Evolutionary conservation across 148 eudicot species (phyloP).

Genomic region (Dianthus caryophyllus): DNA sequence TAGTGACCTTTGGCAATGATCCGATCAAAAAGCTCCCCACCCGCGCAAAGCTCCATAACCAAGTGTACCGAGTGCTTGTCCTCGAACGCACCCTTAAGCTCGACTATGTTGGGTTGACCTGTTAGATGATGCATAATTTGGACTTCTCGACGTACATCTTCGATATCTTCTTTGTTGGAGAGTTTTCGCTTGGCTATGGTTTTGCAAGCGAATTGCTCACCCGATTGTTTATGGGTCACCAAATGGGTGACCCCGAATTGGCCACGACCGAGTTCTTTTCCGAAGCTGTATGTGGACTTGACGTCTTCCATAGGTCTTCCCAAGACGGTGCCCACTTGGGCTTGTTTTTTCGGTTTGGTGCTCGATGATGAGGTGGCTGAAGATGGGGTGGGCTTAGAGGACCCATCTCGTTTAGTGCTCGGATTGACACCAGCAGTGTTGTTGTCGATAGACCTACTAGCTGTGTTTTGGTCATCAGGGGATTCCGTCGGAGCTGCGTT

Average conservation of each 20-base stretch:
- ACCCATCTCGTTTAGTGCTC: conserved; percentile 21
- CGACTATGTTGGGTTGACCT: conserved; percentile 79
- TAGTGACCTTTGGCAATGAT: conserved; percentile 85
- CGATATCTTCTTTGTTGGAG: conserved; percentile 75
- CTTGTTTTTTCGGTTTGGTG: conserved; percentile 25
- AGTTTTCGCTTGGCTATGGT: conserved; percentile 83
- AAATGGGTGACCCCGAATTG: conserved; percentile 70
- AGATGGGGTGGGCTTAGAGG: conserved; percentile 35
- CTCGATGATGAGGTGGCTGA: conserved; percentile 27
- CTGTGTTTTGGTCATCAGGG: conserved; percentile 10
- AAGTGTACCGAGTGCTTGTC: conserved; percentile 84
- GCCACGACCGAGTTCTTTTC: conserved; percentile 72
- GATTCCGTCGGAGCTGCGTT: conserved; percentile 18
- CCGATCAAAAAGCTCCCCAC: conserved; percentile 88
- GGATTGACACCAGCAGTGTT: conserved; percentile 7
- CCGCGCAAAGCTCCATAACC: conserved; percentile 92
- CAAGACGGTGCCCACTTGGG: conserved; percentile 48
- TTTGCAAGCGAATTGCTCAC: conserved; percentile 66
- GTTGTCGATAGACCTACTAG: neutral
- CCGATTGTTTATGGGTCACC: conserved; percentile 44
- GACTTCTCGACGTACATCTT: conserved; percentile 83
- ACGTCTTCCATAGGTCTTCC: conserved; percentile 73
- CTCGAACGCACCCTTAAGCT: conserved; percentile 76
- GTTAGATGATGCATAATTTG: conserved; percentile 82
- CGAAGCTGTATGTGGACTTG: conserved; percentile 34